Evolutionary conservation across 2,329 filamentous ascomycete species (phyloP), one percentile per base, ranked within the genome.

Genomic region (Apiospora aurea): DNA sequence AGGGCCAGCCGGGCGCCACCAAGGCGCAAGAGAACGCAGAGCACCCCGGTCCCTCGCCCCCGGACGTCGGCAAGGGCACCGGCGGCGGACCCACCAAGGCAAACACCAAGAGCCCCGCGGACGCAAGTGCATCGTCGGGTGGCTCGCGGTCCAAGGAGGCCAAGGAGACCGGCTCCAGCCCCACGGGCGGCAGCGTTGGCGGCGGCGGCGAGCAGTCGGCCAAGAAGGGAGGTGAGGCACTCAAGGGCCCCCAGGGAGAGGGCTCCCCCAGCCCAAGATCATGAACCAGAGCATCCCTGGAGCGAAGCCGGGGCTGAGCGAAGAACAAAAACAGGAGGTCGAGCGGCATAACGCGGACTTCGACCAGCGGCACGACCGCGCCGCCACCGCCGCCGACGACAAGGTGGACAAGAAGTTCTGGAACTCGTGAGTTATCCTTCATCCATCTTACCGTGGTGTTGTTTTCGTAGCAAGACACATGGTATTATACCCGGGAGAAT

Each of bases 341-440:
- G 85, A 89, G 70, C 78, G 84, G 79, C 89, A 91, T 77, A 91
- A 91, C 73, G 74, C 73, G 74, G 87, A 91, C 0, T 91, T 91
- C 78, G 87, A 87, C 67, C 77, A 84, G 75, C 86, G 85, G 74
- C 86, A 90, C 75, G 89, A 88, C 72, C 82, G 80, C 16, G 83
- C 85, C 0, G 75, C 80, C 7, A 64, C 75, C 3, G 85, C 85
- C 0, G 80, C 77, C 0, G 79, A 82, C 0, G 87, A 89, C 72
- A 87, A 87, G 80, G 88, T 90, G 2, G 82, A 88, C 72, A 86
- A 87, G 78, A 85, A 84, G 24, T 91, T 69, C 26, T 69, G 67
- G 67, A 49, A 64, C 5, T 41, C 57, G 57, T 64, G 34, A 64
- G 57, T 64, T 10, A 61, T 61, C 53, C 29, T 16, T 34, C 11